Conservation (phyloP, 371 early-diverging fungal species). For the Rhizopus arrhizus region DNA sequence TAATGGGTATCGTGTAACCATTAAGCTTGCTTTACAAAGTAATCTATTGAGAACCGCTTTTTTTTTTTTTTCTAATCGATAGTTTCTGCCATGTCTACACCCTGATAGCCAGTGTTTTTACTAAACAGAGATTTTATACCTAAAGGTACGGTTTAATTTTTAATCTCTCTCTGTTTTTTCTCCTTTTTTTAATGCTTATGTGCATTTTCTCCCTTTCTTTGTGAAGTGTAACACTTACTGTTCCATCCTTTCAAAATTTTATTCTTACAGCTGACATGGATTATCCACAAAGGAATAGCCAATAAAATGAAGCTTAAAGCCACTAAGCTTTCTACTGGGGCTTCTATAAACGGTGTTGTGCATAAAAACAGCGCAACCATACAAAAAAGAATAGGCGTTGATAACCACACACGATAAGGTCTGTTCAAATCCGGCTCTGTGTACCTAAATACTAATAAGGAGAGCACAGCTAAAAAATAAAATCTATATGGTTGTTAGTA, state of each 20-base stretch:
- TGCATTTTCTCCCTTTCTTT: background rate
- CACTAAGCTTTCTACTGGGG: slow-evolving; percentile 59
- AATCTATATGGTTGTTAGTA: slow-evolving; percentile 22
- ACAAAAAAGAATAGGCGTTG: slow-evolving; percentile 63
- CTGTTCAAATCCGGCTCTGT: slow-evolving; percentile 65
- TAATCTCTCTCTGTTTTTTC: background rate
- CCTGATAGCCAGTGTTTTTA: slow-evolving; percentile 41
- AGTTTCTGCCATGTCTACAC: slow-evolving; percentile 47
- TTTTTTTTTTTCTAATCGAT: slow-evolving; percentile 11
- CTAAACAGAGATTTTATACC: slow-evolving; percentile 23
- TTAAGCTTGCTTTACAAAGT: background rate
- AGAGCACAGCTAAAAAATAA: slow-evolving; percentile 56
- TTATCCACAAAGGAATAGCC: slow-evolving; percentile 55
- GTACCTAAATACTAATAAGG: slow-evolving; percentile 58
- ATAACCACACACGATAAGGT: slow-evolving; percentile 64
- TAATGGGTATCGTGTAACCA: background rate
- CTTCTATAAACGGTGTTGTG: slow-evolving; percentile 63
- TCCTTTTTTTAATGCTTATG: slow-evolving; percentile 1
- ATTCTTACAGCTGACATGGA: slow-evolving; percentile 46
- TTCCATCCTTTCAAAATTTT: slow-evolving; percentile 29
- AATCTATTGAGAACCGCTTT: background rate
- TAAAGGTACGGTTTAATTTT: slow-evolving; percentile 6
- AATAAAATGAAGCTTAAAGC: slow-evolving; percentile 45
- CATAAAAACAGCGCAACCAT: slow-evolving; percentile 62
- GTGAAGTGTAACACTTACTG: slow-evolving; percentile 24